Conservation (phyloP, 2,329 filamentous ascomycete species). For the Diplodia seriata region DNA sequence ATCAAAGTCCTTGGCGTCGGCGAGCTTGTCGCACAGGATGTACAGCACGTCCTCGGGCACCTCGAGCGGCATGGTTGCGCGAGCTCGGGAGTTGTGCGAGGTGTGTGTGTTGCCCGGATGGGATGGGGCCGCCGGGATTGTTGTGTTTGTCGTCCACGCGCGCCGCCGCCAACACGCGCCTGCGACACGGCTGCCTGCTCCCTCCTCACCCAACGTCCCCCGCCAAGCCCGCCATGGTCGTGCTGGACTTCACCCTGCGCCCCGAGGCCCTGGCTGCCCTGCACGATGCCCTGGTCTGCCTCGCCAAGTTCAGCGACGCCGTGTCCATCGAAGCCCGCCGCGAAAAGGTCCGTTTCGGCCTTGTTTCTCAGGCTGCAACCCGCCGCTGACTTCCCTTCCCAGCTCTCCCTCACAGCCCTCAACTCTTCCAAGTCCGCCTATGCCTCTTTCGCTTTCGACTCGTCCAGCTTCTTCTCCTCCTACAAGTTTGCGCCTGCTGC, state of each 20-base stretch:
- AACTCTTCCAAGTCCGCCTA: conserved; percentile 85
- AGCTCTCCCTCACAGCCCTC: conserved; percentile 77
- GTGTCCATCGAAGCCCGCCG: conserved; percentile 76
- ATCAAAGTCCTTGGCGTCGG: conserved; percentile 62
- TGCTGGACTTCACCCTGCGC: conserved; percentile 73
- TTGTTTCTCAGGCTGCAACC: conserved; percentile 30
- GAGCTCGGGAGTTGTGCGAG: neutral
- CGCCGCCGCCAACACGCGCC: conserved; percentile 9
- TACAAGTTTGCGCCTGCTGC: conserved; percentile 66
- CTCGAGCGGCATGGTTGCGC: conserved; percentile 16
- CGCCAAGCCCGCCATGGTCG: conserved; percentile 47
- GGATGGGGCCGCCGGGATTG: conserved; percentile 34
- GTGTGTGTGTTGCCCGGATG: conserved; percentile 1
- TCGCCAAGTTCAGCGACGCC: conserved; percentile 80
- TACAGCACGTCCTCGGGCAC: conserved; percentile 67
- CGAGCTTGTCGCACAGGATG: conserved; percentile 66
- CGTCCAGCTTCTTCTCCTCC: conserved; percentile 72
- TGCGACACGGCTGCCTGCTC: conserved; percentile 12
- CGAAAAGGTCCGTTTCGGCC: conserved; percentile 62
- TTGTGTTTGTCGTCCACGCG: conserved; percentile 28
- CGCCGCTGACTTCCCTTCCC: conserved; percentile 34
- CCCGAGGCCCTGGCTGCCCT: conserved; percentile 74
- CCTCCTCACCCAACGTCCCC: neutral
- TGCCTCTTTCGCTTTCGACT: conserved; percentile 72
- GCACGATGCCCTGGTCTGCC: conserved; percentile 75